Evolutionary conservation across 2,329 filamentous ascomycete genomes (phyloP).

Genomic region (Zasmidium angulare): DNA sequence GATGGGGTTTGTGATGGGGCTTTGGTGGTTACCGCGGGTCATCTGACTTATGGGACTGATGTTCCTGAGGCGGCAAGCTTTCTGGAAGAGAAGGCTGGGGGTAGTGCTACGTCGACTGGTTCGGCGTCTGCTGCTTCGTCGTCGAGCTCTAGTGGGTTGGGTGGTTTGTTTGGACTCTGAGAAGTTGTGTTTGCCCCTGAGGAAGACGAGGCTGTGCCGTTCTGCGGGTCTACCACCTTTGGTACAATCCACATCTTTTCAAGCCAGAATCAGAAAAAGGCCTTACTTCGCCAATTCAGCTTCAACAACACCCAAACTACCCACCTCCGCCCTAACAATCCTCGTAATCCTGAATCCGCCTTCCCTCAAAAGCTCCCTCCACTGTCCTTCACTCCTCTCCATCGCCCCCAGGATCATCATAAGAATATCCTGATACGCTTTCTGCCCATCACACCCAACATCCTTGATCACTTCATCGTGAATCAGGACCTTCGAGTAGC

Average conservation of each 20-base stretch:
- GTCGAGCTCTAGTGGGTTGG: neutral
- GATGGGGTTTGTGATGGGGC: constrained; percentile 39
- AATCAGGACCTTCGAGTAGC: neutral
- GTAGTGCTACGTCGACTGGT: neutral
- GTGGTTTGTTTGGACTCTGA: neutral
- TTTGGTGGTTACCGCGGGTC: constrained; percentile 34
- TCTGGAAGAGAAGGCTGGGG: constrained; percentile 1
- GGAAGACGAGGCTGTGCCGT: too few relatives aligned
- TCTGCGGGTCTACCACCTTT: too few relatives aligned
- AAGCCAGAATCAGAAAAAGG: too few relatives aligned
- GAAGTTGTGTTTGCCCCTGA: too few relatives aligned
- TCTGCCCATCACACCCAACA: neutral
- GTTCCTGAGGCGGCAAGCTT: constrained; percentile 17
- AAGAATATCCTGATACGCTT: neutral
- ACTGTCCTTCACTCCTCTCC: neutral
- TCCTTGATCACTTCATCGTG: neutral
- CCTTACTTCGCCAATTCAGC: neutral
- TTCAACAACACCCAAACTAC: neutral
- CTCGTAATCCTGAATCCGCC: neutral
- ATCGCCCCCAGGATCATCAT: neutral
- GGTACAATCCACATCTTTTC: too few relatives aligned
- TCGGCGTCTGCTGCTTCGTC: neutral
- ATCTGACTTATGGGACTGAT: constrained; percentile 33
- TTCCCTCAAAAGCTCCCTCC: neutral
- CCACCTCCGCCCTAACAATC: neutral